Evolutionary conservation across 768 basidiomycete genomes (phyloP), one percentile per base, ranked within the genome.

Genomic region (Jaapia argillacea): DNA sequence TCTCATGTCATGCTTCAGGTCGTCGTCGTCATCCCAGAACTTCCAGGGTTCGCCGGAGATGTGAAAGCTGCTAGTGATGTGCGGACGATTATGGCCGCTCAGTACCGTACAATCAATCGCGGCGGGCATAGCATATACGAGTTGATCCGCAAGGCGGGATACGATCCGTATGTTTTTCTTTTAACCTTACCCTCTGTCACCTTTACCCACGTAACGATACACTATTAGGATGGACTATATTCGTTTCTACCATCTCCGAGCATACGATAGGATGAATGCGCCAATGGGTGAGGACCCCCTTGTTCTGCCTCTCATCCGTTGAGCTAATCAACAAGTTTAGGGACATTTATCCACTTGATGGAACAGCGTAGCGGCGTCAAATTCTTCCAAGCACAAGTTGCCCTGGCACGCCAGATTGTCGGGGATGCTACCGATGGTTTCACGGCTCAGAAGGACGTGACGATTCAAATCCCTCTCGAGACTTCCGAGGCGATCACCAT

Each of bases 201-300:
- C n/a, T n/a, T n/a, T n/a, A n/a, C n/a, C n/a, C n/a, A n/a, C n/a
- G n/a, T n/a, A n/a, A n/a, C n/a, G n/a, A n/a, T n/a, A n/a, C n/a
- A 16, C 41, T 33, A 13, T 38, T 48, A 89, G 88, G n/a, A 54
- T 67, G 64, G 81, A 92, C 45, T 92, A 84, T 57, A 85, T 96
- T 52, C 75, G 81, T 7, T 90, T 96, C 71, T 97, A 87, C 66
- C 91, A 98, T 63, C 71, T 99, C 21, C 76, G 96, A 24, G 68
- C 82, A 1, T 99, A 93, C 57, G 93, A 97, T 56, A 71, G 92
- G 21, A 87, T 93, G 55, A 92, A 91, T 54, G 81, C 82, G 0
- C 84, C 87, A 1, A 59, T 66, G 48, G 63, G 81, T 80, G 47
- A 54, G 74, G 58, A 4, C 12, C n/a, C 0, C 26, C 22, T 23